Evolutionary conservation across 129 eudicot species (phyloP).

Genomic region (Chrysanthemum makinoi): DNA sequence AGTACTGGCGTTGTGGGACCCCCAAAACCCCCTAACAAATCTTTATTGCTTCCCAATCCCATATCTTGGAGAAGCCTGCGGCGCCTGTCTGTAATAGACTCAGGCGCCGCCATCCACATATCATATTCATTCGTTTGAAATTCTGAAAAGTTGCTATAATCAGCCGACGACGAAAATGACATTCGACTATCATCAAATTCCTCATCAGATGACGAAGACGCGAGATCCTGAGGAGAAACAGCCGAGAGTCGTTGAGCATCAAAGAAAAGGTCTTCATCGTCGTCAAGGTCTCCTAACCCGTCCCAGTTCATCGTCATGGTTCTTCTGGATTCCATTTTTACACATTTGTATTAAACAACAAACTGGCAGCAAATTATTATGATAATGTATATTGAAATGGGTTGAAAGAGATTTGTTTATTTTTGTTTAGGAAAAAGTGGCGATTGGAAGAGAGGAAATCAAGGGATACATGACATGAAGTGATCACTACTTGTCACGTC

Average conservation of each 20-base stretch:
- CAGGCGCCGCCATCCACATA: conserved; percentile 87
- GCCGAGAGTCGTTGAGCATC: conserved; percentile 49
- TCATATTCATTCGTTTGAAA: conserved; percentile 39
- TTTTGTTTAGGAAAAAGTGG: conserved; percentile 1
- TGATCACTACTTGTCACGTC: conserved; percentile 33
- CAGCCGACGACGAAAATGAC: conserved; percentile 52
- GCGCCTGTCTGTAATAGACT: conserved; percentile 65
- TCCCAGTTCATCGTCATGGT: conserved; percentile 94
- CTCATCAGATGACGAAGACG: conserved; percentile 52
- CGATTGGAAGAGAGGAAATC: conserved; percentile 26
- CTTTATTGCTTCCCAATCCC: conserved; percentile 72
- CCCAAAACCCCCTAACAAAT: conserved; percentile 30
- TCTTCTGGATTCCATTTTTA: conserved; percentile 49
- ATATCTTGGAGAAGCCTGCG: conserved; percentile 65
- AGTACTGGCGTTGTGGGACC: conserved; percentile 23
- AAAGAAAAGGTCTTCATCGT: conserved; percentile 61
- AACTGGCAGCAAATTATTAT: conserved; percentile 7
- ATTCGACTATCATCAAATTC: conserved; percentile 53
- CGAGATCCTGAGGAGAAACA: conserved; percentile 44
- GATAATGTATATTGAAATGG: neutral
- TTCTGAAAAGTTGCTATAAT: conserved; percentile 21
- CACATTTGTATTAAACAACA: conserved; percentile 30
- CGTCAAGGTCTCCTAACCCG: conserved; percentile 55
- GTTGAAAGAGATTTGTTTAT: conserved; percentile 4
- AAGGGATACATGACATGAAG: conserved; percentile 23